Evolutionary conservation across 352 stramenopile species (phyloP), one percentile per base, ranked within the genome.

Genomic region (Thraustochytrium sp.): DNA sequence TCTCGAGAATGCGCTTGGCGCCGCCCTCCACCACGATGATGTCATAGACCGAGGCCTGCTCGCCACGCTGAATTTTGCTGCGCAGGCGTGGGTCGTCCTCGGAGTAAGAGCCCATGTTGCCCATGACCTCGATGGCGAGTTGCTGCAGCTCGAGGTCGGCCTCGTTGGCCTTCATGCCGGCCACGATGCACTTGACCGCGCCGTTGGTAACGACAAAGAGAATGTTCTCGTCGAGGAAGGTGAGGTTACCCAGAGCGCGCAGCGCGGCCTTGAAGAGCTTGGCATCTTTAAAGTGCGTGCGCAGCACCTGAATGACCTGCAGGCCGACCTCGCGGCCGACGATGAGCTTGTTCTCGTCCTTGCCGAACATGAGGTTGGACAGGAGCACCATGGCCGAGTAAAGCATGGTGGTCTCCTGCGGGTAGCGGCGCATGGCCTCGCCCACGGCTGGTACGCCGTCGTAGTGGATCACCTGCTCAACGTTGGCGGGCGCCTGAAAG

Each of bases 81-180:
- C 49, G 74, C 18, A 38, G 26, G n/a, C 65, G 46, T 49, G 85
- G 85, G 37, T 89, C 86, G 23, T 86, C 72, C 53, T 89, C 85
- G 31, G 88, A 82, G 44, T 87, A 49, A 2, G 84, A 82, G 31
- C 83, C 86, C 34, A 89, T 86, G 78, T 89, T 89, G 31, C 62
- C 77, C 36, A 89, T 85, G 8, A 89, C 84, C 59, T 89, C 84
- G 37, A 89, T 86, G n/a, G 82, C 62, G 1, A 86, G 68, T 54
- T 86, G 64, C 51, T 88, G 64, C 36, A 85, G 11, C 59, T 87
- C 65, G n/a, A 82, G 21, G 59, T 87, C 64, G 36, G 84, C 76
- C 29, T 56, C 23, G 64, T 88, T 59, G 13, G 26, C 37, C 5
- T 72, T 51, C 87, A 89, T 89, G 38, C 78, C 82, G 2, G 18